phyloP scores from a whole-genome alignment of 768 basidiomycete genomes.

The Melanogaster broomeanus region DNA sequence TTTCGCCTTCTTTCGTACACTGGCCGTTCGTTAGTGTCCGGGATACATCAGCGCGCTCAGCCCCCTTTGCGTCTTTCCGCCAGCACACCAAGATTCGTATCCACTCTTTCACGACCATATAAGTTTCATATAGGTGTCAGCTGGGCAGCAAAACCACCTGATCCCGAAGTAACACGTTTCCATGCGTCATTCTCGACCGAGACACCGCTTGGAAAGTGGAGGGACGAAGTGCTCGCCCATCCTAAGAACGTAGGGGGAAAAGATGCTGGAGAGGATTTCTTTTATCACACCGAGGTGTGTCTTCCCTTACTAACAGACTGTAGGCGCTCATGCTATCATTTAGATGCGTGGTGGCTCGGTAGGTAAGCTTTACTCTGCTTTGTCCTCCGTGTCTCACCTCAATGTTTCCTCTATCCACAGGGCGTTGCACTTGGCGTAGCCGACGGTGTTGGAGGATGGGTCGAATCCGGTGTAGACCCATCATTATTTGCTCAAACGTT shows the following conservation, averaged over 20 bases:
- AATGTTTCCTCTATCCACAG: conserved; percentile 36
- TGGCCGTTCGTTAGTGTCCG: not conserved
- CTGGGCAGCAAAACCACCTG: conserved; percentile 74
- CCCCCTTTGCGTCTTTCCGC: not conserved
- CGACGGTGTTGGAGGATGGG: conserved; percentile 95
- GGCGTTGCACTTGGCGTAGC: conserved; percentile 83
- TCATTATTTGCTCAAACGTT: conserved; percentile 89
- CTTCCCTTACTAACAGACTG: not conserved
- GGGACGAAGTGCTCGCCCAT: conserved; percentile 59
- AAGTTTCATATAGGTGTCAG: conserved; percentile 76
- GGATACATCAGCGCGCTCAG: not conserved
- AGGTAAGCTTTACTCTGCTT: conserved; percentile 36
- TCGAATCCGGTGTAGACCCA: conserved; percentile 79
- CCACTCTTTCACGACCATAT: conserved; percentile 49
- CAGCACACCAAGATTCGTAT: conserved; percentile 16
- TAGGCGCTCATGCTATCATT: conserved; percentile 4
- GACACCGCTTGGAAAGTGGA: conserved; percentile 65
- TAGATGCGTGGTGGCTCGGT: conserved; percentile 83
- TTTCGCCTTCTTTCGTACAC: conserved; percentile 7
- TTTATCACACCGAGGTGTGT: conserved; percentile 69
- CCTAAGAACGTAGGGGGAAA: conserved; percentile 40
- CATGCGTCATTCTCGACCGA: conserved; percentile 56
- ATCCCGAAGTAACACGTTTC: conserved; percentile 34
- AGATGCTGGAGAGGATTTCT: conserved; percentile 61
- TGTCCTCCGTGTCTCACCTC: conserved; percentile 24